These are phyloP conservation scores for Cyberlindnera galapagoensis DNA, from an alignment of 805 yeast species.

Conservation along the genomic window DNA sequence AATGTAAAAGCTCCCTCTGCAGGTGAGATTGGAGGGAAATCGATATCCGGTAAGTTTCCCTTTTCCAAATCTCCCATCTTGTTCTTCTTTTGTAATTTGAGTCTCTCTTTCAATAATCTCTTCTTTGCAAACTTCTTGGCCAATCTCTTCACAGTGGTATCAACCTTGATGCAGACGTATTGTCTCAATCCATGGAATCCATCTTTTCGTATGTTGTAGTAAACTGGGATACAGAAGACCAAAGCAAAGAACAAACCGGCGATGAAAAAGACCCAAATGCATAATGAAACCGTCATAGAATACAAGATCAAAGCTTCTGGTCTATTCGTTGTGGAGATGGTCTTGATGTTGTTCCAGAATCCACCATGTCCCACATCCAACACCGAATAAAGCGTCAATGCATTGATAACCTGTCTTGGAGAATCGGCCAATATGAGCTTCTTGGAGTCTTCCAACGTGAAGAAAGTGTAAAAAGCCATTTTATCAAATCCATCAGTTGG, in stretches of 20 bases:
- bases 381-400: constrained; percentile 58
- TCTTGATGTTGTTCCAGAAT: constrained; percentile 37
- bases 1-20: background rate
- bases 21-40: constrained; percentile 6
- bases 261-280: constrained; percentile 67
- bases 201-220: constrained; percentile 35
- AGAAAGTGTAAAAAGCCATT: constrained; percentile 58
- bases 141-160: constrained; percentile 47
- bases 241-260: constrained; percentile 49
- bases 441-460: constrained; percentile 56
- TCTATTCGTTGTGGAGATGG: constrained; percentile 54
- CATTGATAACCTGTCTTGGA: constrained; percentile 83
- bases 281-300: constrained; percentile 68
- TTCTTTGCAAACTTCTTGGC: constrained; percentile 28
- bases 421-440: constrained; percentile 69
- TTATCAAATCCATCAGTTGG: constrained; percentile 61
- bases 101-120: constrained; percentile 7
- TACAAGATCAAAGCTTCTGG: constrained; percentile 67
- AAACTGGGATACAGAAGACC: constrained; percentile 44
- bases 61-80: constrained; percentile 2
- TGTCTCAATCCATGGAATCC: constrained; percentile 43
- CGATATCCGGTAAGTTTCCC: constrained; percentile 1
- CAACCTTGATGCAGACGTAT: constrained; percentile 55
- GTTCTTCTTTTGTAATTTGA: constrained; percentile 4
- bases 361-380: constrained; percentile 25